Evolutionary conservation across 495 filamentous ascomycete genomes (phyloP).

Genomic region (Tuber borchii): DNA sequence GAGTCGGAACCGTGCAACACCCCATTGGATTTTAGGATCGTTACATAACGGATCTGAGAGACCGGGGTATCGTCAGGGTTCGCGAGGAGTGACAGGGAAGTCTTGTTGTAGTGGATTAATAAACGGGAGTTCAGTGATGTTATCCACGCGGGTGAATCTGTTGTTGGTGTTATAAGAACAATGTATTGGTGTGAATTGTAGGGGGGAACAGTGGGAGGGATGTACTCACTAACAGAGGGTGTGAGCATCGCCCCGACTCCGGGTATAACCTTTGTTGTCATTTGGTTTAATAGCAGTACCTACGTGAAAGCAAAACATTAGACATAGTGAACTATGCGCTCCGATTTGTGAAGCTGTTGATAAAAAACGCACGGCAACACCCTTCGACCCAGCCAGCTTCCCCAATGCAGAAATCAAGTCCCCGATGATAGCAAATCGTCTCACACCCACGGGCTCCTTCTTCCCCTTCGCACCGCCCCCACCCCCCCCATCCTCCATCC

Average conservation of each 20-base stretch:
- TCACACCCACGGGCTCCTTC: slow-evolving; percentile 35
- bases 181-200: neutral
- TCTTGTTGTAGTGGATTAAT: slow-evolving; percentile 23
- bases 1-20: slow-evolving; percentile 9
- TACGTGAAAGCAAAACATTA: neutral
- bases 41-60: slow-evolving; percentile 23
- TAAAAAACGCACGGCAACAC: slow-evolving; percentile 48
- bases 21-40: slow-evolving; percentile 21
- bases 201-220: neutral
- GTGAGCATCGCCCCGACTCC: slow-evolving; percentile 27
- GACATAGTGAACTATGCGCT: neutral
- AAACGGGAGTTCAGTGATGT: slow-evolving; percentile 16
- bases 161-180: neutral
- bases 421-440: slow-evolving; percentile 35
- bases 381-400: slow-evolving; percentile 61
- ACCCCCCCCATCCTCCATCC: slow-evolving; percentile 20
- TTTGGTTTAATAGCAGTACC: slow-evolving; percentile 32
- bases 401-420: slow-evolving; percentile 49
- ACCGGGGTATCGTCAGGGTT: slow-evolving; percentile 8
- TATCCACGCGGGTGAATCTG: slow-evolving; percentile 18
- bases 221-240: slow-evolving; percentile 16
- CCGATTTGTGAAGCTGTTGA: neutral
- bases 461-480: slow-evolving; percentile 12
- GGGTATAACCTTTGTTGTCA: slow-evolving; percentile 33
- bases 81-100: slow-evolving; percentile 11